Conservation (phyloP, 306 rosid species). For the Acmispon strigosus region DNA sequence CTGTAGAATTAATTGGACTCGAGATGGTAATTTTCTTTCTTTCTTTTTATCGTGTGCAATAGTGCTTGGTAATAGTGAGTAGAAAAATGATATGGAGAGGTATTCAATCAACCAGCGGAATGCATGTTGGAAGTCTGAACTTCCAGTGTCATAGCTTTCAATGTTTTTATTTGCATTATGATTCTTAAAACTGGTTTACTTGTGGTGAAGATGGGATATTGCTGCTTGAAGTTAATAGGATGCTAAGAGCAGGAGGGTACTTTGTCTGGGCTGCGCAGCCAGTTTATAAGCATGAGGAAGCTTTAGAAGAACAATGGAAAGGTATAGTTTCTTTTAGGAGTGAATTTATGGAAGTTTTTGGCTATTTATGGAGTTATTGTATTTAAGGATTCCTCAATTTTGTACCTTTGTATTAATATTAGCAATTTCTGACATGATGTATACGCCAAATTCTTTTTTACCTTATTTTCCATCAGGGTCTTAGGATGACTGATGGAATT, state of each 20-base stretch:
- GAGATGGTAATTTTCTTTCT: slow-evolving; percentile 56
- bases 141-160: not conserved
- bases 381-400: not conserved
- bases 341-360: slow-evolving; percentile 4
- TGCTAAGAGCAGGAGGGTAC: slow-evolving; percentile 94
- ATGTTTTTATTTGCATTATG: not conserved
- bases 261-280: slow-evolving; percentile 99
- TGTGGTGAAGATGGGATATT: slow-evolving; percentile 82
- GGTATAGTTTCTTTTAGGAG: slow-evolving; percentile 37
- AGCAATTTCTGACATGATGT: not conserved
- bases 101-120: slow-evolving; percentile 1
- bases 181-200: slow-evolving; percentile 12
- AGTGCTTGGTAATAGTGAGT: slow-evolving; percentile 8
- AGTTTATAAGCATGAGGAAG: slow-evolving; percentile 90
- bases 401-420: not conserved
- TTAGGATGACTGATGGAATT: not conserved
- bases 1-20: slow-evolving; percentile 93
- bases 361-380: not conserved
- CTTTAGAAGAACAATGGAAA: slow-evolving; percentile 91
- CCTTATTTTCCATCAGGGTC: not conserved
- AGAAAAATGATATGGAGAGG: not conserved
- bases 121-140: not conserved
- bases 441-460: not conserved
- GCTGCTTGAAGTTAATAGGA: slow-evolving; percentile 89
- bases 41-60: slow-evolving; percentile 4